Evolutionary conservation across 257 asterid species (phyloP), one percentile per base, ranked within the genome.

Genomic region (Penstemon davidsonii): DNA sequence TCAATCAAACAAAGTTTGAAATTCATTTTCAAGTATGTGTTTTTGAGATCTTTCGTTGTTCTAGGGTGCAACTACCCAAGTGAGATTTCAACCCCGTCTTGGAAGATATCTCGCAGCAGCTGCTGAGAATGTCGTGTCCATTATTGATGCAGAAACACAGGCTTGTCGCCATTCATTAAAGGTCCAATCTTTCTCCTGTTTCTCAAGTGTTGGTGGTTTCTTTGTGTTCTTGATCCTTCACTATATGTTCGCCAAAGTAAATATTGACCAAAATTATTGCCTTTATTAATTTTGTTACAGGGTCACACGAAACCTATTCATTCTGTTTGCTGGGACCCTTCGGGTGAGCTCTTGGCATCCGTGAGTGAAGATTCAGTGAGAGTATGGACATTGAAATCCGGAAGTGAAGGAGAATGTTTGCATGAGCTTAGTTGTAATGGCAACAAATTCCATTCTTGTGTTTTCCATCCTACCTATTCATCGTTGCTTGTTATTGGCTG

Each of bases 71-170:
- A 83, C 82, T 74, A 74, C 86, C 64, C 97, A 87, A 78, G 96
- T 94, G 77, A 85, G 99, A 77, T 94, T 94, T 67, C 99, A 94
- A 72, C 98, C 99, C 12, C 95, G 91, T 71, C 78, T 74, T 5
- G 99, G 99, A 70, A 81, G 91, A 75, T 88, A 77, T 73, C 96
- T 94, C 53, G 99, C 99, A 42, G 99, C 97, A 40, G 99, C 96
- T 40, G 89, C 96, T 41, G 98, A 93, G 53, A 88, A 90, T 75
- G 87, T 87, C 19, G 96, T 93, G 42, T 85, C 99, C 3, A 87
- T 93, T 71, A 76, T 90, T 42, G 99, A 94, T 62, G 83, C 76
- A 52, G 99, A 94, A 65, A 88, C 97, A 12, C 91, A 80, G 74
- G 64, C 85, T 54, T 89, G 96, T 73, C 84, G 87, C 11, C 96